phyloP scores from a whole-genome alignment of 2,329 filamentous ascomycete genomes.

The Aquanectria penicillioides region DNA sequence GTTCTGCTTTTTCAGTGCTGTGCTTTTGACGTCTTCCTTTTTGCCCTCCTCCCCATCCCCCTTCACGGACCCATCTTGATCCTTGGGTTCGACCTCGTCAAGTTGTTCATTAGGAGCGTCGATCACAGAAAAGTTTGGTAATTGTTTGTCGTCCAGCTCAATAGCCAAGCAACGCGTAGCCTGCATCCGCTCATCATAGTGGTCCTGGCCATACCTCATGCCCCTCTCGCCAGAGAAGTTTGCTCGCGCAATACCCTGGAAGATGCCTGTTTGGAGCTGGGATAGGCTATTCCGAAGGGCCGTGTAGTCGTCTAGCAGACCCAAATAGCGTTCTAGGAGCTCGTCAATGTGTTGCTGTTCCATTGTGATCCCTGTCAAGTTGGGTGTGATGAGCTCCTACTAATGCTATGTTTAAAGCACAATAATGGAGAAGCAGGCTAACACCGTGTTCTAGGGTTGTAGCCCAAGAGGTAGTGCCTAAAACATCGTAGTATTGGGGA shows the following conservation, averaged over 20 bases:
- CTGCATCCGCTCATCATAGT: conserved; percentile 80
- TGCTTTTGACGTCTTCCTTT: conserved; percentile 16
- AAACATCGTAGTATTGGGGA: too few relatives aligned
- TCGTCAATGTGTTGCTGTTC: conserved; percentile 63
- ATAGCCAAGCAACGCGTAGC: conserved; percentile 59
- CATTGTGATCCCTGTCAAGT: conserved; percentile 21
- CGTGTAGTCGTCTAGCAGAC: conserved; percentile 74
- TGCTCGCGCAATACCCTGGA: conserved; percentile 73
- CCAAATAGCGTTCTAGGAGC: conserved; percentile 73
- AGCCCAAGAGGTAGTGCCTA: too few relatives aligned
- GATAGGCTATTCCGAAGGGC: conserved; percentile 64
- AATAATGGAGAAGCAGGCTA: too few relatives aligned
- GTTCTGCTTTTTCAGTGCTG: conserved; percentile 31
- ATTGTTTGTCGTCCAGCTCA: conserved; percentile 19
- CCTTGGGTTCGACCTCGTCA: conserved; percentile 11
- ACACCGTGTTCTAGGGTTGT: too few relatives aligned
- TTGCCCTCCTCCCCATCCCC: conserved; percentile 18
- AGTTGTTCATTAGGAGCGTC: conserved; percentile 10
- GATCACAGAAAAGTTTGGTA: conserved; percentile 33
- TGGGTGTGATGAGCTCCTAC: not conserved
- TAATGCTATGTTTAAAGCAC: too few relatives aligned
- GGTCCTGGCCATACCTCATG: conserved; percentile 73
- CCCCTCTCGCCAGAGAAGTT: conserved; percentile 76
- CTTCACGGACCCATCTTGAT: conserved; percentile 3
- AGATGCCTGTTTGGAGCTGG: conserved; percentile 64